phyloP scores from a whole-genome alignment of 441 rosid genomes.

The Bruguiera hainesii region DNA sequence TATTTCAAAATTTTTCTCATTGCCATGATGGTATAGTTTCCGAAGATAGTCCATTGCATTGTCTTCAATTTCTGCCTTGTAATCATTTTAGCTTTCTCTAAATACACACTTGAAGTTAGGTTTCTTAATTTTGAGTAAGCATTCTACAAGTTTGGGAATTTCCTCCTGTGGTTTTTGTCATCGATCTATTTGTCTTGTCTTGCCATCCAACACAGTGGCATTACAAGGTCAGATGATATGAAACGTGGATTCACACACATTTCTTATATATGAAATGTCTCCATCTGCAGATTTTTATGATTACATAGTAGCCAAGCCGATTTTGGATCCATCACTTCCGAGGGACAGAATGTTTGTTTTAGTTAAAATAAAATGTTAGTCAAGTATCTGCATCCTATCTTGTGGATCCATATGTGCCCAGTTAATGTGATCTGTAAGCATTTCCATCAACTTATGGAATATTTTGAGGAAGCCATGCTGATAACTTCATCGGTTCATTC shows the following conservation, averaged over 20 bases:
- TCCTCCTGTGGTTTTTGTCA: conserved; percentile 61
- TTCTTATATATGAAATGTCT: too few relatives aligned
- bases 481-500: not conserved
- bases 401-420: not conserved
- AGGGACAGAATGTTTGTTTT: too few relatives aligned
- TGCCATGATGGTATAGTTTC: conserved; percentile 63
- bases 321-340: too few relatives aligned
- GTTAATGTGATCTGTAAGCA: not conserved
- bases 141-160: conserved; percentile 74
- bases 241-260: not conserved
- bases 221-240: conserved; percentile 55
- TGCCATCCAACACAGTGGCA: conserved; percentile 76
- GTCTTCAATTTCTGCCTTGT: conserved; percentile 4
- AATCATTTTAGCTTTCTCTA: conserved; percentile 6
- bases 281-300: too few relatives aligned
- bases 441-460: not conserved
- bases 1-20: conserved; percentile 66
- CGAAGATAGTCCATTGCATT: not conserved
- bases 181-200: conserved; percentile 69
- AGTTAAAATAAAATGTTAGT: too few relatives aligned
- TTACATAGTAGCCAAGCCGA: too few relatives aligned
- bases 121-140: conserved; percentile 10
- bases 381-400: too few relatives aligned
- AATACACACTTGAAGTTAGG: not conserved
- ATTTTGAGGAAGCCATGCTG: not conserved